These are phyloP conservation scores for Fusarium coffeatum DNA, from an alignment of 2,329 filamentous ascomycete species.

Conservation along the genomic window DNA sequence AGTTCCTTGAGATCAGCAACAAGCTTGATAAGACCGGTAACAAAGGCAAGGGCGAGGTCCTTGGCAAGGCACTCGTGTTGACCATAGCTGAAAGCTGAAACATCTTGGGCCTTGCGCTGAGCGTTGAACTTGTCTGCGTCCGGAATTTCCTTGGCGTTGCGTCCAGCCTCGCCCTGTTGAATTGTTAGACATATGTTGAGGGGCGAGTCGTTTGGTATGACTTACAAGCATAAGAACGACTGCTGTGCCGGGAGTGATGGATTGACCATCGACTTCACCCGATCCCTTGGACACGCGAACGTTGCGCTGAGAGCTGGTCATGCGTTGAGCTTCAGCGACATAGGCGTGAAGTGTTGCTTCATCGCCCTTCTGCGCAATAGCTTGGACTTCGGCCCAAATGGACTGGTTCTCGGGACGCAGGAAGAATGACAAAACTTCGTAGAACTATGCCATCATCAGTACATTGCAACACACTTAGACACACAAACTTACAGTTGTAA, in stretches of 20 bases:
- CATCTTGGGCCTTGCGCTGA: constrained; percentile 53
- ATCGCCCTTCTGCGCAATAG: constrained; percentile 51
- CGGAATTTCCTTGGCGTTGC: constrained; percentile 53
- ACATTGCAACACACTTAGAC: background rate
- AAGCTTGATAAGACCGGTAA: constrained; percentile 57
- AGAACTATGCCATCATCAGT: constrained; percentile 52
- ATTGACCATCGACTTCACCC: constrained; percentile 53
- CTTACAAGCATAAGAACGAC: constrained; percentile 57
- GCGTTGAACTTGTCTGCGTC: constrained; percentile 57
- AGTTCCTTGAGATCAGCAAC: constrained; percentile 57
- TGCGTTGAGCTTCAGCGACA: constrained; percentile 55
- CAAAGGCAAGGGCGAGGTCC: constrained; percentile 55
- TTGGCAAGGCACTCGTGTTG: constrained; percentile 60
- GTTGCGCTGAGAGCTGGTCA: constrained; percentile 56
- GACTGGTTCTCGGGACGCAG: constrained; percentile 54
- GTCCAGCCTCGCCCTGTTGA: constrained; percentile 52
- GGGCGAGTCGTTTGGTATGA: background rate
- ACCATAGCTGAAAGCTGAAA: constrained; percentile 59
- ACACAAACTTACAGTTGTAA: constrained; percentile 51
- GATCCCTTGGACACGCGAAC: constrained; percentile 51
- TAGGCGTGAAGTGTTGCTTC: constrained; percentile 52
- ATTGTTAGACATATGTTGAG: constrained; percentile 17
- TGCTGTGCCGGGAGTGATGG: constrained; percentile 54
- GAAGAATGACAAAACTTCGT: constrained; percentile 58
- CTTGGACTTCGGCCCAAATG: constrained; percentile 58